Conservation (phyloP, 306 rosid genomes). For the Gastrolobium bilobum region DNA sequence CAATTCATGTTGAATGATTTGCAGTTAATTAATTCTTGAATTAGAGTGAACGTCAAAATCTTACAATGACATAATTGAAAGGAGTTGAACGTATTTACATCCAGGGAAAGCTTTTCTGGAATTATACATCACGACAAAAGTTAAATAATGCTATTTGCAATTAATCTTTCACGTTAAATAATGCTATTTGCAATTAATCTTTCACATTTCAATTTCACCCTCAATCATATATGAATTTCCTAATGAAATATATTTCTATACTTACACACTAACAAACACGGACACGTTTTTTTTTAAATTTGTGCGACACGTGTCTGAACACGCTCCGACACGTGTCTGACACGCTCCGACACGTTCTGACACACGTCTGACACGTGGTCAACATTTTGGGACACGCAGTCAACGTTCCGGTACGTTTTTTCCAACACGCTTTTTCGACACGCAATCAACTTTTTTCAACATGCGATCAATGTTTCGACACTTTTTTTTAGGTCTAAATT, state of each 20-base stretch:
- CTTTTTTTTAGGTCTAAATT: no score
- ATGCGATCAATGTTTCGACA: no score
- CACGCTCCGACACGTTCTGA: no score
- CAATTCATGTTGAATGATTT: slow-evolving; percentile 35
- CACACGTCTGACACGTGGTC: no score
- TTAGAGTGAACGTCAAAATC: not conserved
- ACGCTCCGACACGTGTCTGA: no score
- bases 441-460: no score
- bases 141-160: not conserved
- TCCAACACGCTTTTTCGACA: no score
- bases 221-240: not conserved
- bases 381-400: no score
- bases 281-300: no score
- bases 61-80: slow-evolving; percentile 26
- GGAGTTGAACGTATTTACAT: slow-evolving; percentile 4
- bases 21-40: slow-evolving; percentile 10
- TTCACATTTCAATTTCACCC: slow-evolving; percentile 10
- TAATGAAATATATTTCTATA: not conserved
- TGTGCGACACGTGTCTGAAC: no score
- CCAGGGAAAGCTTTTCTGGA: not conserved
- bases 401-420: no score
- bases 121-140: not conserved
- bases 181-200: not conserved
- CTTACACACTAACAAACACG: no score
- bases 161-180: not conserved